phyloP scores from a whole-genome alignment of 1,284 basidiomycete species.

The Tilletia walkeri region DNA sequence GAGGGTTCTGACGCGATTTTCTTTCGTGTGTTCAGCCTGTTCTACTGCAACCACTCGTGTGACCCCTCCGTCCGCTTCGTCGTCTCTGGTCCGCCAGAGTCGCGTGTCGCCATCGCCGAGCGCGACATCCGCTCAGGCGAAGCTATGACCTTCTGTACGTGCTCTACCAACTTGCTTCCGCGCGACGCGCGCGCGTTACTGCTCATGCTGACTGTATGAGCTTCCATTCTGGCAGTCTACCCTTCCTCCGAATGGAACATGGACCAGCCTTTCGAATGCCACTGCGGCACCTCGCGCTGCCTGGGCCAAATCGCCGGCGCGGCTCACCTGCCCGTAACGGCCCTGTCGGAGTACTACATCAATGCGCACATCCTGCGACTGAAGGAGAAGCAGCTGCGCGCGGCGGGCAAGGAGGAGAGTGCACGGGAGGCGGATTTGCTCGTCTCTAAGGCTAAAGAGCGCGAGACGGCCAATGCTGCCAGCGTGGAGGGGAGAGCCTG shows the following conservation, averaged over 20 bases:
- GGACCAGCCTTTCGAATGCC: slow-evolving; percentile 50
- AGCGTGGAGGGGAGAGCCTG: no score
- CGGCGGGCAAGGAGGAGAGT: slow-evolving; percentile 12
- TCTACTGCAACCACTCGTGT: slow-evolving; percentile 54
- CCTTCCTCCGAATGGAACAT: slow-evolving; percentile 52
- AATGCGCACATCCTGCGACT: slow-evolving; percentile 43
- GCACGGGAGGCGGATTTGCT: not conserved
- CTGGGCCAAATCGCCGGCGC: slow-evolving; percentile 44
- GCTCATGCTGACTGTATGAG: no score
- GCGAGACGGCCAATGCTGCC: not conserved
- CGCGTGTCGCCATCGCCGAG: slow-evolving; percentile 35
- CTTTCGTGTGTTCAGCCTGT: slow-evolving; percentile 26
- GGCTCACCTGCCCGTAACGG: slow-evolving; percentile 26
- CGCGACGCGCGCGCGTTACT: not conserved
- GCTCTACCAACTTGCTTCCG: not conserved
- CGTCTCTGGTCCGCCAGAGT: slow-evolving; percentile 25
- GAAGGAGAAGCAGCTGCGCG: slow-evolving; percentile 33
- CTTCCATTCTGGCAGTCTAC: slow-evolving; percentile 34
- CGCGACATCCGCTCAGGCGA: slow-evolving; percentile 43
- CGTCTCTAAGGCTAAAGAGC: not conserved
- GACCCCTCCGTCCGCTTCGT: slow-evolving; percentile 43
- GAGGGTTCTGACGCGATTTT: not conserved
- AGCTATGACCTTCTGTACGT: slow-evolving; percentile 49
- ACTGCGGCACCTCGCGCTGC: slow-evolving; percentile 33
- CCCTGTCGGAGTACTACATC: slow-evolving; percentile 38